Conservation (phyloP, 2,329 filamentous ascomycete species). For the Trichophyton schoenleinii region DNA sequence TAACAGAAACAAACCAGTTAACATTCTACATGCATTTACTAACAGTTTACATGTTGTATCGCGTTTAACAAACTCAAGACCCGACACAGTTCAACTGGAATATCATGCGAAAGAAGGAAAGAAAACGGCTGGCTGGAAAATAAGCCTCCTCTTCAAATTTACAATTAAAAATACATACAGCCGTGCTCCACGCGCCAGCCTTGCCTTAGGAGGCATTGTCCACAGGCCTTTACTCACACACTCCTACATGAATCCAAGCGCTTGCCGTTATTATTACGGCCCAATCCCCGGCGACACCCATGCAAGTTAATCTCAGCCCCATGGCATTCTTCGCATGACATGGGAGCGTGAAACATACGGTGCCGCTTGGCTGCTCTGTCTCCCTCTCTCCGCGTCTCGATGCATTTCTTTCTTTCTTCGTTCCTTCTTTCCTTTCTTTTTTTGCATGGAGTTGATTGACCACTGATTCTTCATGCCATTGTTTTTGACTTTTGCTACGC, state of each 20-base stretch:
- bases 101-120: not conserved
- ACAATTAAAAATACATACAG: not conserved
- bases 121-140: not conserved
- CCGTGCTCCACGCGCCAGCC: not conserved
- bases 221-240: no score
- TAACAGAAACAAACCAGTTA: no score
- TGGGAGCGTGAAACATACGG: not conserved
- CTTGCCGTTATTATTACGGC: not conserved
- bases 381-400: not conserved
- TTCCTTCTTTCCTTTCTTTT: no score
- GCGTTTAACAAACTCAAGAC: not conserved
- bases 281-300: not conserved
- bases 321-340: not conserved
- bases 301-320: not conserved
- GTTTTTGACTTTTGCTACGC: constrained; percentile 2
- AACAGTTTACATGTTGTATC: not conserved
- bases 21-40: not conserved
- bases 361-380: not conserved
- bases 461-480: not conserved
- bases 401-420: not conserved
- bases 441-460: not conserved
- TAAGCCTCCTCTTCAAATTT: not conserved
- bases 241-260: not conserved
- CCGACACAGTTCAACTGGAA: not conserved
- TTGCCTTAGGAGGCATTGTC: not conserved